A percentile compares a stretch with the other conserved stretches of the same genome.
Conservation (phyloP, 495 filamentous ascomycete species). For the Aspergillus incahuasiensis region DNA sequence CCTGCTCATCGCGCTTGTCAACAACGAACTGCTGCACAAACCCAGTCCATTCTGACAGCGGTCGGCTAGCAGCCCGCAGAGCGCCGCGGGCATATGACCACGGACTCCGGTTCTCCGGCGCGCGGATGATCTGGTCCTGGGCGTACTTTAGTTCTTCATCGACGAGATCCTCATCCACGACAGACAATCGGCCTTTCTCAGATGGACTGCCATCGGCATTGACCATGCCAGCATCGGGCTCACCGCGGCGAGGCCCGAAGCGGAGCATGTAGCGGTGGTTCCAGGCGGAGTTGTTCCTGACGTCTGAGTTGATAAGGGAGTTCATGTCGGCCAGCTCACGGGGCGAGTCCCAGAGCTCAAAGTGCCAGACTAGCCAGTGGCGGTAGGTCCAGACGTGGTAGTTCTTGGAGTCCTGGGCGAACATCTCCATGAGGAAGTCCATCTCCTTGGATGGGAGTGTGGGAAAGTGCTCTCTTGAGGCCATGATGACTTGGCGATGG, state of each 20-base stretch:
- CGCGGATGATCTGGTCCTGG: slow-evolving; percentile 62
- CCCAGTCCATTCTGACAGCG: slow-evolving; percentile 52
- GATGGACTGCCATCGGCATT: slow-evolving; percentile 36
- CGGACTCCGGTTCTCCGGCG: slow-evolving; percentile 88
- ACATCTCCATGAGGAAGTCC: slow-evolving; percentile 74
- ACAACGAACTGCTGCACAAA: slow-evolving; percentile 66
- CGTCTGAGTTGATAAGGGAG: slow-evolving; percentile 64
- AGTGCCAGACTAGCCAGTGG: slow-evolving; percentile 84
- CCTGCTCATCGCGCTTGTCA: slow-evolving; percentile 35
- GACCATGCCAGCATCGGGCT: slow-evolving; percentile 41
- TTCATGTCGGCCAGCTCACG: slow-evolving; percentile 69
- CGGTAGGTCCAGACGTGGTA: slow-evolving; percentile 98
- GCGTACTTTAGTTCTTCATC: slow-evolving; percentile 73
- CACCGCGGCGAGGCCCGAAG: slow-evolving; percentile 55
- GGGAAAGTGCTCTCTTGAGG: slow-evolving; percentile 52
- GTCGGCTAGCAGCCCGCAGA: slow-evolving; percentile 56
- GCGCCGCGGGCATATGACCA: slow-evolving; percentile 90
- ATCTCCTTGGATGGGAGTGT: slow-evolving; percentile 56
- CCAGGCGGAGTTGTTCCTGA: slow-evolving; percentile 96
- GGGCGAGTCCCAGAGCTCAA: slow-evolving; percentile 61
- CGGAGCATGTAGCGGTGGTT: slow-evolving; percentile 91
- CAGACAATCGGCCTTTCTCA: slow-evolving; percentile 34
- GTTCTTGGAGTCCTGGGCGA: slow-evolving; percentile 86
- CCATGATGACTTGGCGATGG: slow-evolving; percentile 80
- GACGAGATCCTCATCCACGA: slow-evolving; percentile 57